Conservation (phyloP, 768 basidiomycete genomes). For the Multifurca ochricompacta region DNA sequence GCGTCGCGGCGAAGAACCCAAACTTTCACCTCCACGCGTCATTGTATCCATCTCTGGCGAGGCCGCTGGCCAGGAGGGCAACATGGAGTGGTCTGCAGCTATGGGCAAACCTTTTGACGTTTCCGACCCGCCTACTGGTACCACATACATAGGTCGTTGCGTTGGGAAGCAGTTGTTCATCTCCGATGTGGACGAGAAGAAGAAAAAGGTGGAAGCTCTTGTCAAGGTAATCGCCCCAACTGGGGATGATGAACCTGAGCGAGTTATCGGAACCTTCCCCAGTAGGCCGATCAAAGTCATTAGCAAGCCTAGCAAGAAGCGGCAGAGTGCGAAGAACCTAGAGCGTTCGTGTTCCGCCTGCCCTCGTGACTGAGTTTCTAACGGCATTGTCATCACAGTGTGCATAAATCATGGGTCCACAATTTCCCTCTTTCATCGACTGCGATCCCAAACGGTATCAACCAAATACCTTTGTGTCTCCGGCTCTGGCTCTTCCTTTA, state of each 20-base stretch:
- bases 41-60: slow-evolving; percentile 91
- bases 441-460: slow-evolving; percentile 90
- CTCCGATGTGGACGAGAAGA: slow-evolving; percentile 89
- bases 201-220: slow-evolving; percentile 90
- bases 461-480: slow-evolving; percentile 95
- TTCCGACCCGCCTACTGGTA: slow-evolving; percentile 67
- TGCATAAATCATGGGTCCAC: slow-evolving; percentile 95
- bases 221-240: slow-evolving; percentile 81
- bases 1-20: slow-evolving; percentile 66
- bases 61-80: slow-evolving; percentile 74
- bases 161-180: slow-evolving; percentile 95
- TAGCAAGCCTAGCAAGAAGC: slow-evolving; percentile 96
- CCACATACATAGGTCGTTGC: slow-evolving; percentile 87
- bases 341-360: slow-evolving; percentile 53
- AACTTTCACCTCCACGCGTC: slow-evolving; percentile 70
- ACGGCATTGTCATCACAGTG: slow-evolving; percentile 39
- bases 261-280: slow-evolving; percentile 82
- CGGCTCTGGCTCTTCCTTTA: slow-evolving; percentile 87
- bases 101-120: slow-evolving; percentile 81
- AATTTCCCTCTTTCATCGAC: slow-evolving; percentile 91
- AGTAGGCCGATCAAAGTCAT: slow-evolving; percentile 97
- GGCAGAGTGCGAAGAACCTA: slow-evolving; percentile 87
- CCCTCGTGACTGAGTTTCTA: slow-evolving; percentile 10
- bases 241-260: slow-evolving; percentile 73
- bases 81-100: slow-evolving; percentile 81